Percentiles rank a stretch among this genome's conserved stretches.
Evolutionary conservation across 495 filamentous ascomycete species (phyloP).

Genomic region (Staphylotrichum tortipilum): DNA sequence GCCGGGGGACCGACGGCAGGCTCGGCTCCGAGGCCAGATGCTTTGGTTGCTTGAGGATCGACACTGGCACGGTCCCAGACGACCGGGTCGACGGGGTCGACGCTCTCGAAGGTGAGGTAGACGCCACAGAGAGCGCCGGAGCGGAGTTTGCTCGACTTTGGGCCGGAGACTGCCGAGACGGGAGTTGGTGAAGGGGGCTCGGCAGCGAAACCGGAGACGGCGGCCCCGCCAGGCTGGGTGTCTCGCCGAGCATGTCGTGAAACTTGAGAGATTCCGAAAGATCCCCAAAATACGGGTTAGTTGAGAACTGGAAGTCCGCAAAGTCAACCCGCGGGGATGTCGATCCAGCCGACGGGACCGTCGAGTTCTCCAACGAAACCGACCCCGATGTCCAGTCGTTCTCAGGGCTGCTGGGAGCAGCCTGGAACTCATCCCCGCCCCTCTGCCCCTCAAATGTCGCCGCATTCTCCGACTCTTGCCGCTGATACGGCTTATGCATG

Average conservation of each 20-base stretch:
- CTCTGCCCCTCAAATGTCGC: not conserved
- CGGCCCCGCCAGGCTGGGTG: not conserved
- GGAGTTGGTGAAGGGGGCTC: slow-evolving; percentile 1
- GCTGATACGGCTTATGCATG: not conserved
- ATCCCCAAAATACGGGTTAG: slow-evolving; percentile 8
- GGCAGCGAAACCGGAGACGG: slow-evolving; percentile 3
- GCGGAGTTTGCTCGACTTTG: slow-evolving; percentile 10
- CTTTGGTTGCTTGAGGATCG: slow-evolving; percentile 25
- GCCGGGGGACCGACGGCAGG: not conserved
- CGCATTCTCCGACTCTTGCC: not conserved
- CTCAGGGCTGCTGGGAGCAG: not conserved
- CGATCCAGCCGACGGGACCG: not conserved
- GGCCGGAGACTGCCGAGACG: not conserved
- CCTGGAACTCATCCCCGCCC: not conserved
- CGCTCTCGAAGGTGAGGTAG: not conserved
- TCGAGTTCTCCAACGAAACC: not conserved
- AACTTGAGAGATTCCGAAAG: not conserved
- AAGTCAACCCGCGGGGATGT: not conserved
- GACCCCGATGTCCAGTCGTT: not conserved
- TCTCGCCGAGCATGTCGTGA: not conserved
- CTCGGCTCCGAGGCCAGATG: slow-evolving; percentile 7
- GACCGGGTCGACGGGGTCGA: not conserved
- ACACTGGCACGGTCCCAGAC: slow-evolving; percentile 13
- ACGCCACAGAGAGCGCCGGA: not conserved
- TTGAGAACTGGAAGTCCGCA: slow-evolving; percentile 1